Conservation (phyloP, 1,139 yeast genomes). For the Groenewaldozyma sp. region DNA sequence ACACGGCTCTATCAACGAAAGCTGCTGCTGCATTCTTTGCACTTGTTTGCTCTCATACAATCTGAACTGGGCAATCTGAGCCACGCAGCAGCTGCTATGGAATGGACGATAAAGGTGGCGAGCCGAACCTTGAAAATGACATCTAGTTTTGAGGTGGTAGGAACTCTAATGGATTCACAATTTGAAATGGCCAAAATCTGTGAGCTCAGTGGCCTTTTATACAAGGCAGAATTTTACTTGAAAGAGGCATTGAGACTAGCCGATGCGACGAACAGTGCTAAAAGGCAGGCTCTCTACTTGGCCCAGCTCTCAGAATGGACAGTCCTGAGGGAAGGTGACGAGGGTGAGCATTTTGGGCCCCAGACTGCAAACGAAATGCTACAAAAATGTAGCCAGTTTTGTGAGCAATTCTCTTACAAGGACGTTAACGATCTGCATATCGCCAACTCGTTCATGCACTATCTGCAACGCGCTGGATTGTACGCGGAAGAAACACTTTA, state of each 20-base stretch:
- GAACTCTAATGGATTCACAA: background rate
- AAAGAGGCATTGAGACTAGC: slow-evolving; percentile 20
- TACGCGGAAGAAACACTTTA: slow-evolving; percentile 19
- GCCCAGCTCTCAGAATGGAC: slow-evolving; percentile 17
- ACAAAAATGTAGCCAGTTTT: slow-evolving; percentile 18
- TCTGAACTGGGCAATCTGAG: background rate
- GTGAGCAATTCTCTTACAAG: slow-evolving; percentile 14
- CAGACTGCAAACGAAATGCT: slow-evolving; percentile 16
- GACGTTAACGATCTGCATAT: slow-evolving; percentile 18
- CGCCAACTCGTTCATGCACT: slow-evolving; percentile 19
- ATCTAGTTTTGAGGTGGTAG: background rate
- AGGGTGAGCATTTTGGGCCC: too few relatives aligned
- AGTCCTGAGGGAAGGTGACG: slow-evolving; percentile 16
- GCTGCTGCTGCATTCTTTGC: too few relatives aligned
- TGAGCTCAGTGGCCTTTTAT: slow-evolving; percentile 19
- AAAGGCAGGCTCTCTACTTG: slow-evolving; percentile 15
- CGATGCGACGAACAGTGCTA: slow-evolving; percentile 10
- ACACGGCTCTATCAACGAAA: too few relatives aligned
- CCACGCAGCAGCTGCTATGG: background rate
- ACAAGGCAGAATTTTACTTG: slow-evolving; percentile 18
- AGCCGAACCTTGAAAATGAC: too few relatives aligned
- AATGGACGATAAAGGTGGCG: background rate
- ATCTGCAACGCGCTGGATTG: slow-evolving; percentile 17
- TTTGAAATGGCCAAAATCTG: slow-evolving; percentile 14
- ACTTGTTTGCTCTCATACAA: slow-evolving; percentile 13